phyloP scores from a whole-genome alignment of 257 asterid genomes.

The Gentiana straminea region DNA sequence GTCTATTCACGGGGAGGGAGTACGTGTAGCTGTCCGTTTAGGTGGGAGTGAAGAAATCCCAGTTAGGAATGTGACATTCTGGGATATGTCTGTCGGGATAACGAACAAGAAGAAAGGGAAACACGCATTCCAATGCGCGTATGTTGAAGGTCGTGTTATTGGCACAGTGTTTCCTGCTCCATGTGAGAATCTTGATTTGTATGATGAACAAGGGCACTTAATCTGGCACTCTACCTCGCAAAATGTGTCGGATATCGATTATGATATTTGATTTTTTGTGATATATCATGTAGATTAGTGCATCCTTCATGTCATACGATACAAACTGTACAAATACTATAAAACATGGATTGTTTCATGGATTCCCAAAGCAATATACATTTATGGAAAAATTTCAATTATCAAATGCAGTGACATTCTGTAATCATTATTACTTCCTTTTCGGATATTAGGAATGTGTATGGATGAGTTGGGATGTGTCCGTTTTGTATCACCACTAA shows the following conservation, averaged over 20 bases:
- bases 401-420: no score
- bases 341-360: no score
- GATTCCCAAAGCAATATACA: no score
- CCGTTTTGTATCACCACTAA: no score
- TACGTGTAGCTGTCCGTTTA: conserved; percentile 85
- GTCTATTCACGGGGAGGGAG: conserved; percentile 71
- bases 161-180: conserved; percentile 83
- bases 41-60: conserved; percentile 73
- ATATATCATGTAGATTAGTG: no score
- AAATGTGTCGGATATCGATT: conserved; percentile 72
- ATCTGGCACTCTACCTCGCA: conserved; percentile 42
- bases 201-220: conserved; percentile 59
- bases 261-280: conserved; percentile 38
- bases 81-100: conserved; percentile 66
- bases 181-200: conserved; percentile 73
- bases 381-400: no score
- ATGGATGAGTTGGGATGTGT: no score
- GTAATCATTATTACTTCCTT: no score
- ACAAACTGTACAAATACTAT: no score
- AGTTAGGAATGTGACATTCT: conserved; percentile 47
- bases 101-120: conserved; percentile 56
- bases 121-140: conserved; percentile 80
- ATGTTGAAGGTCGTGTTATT: conserved; percentile 63
- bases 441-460: no score
- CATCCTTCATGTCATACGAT: no score